Evolutionary conservation across 371 early-diverging fungal species (phyloP), one percentile per base, ranked within the genome.

Genomic region (Chytridium lagenaria): DNA sequence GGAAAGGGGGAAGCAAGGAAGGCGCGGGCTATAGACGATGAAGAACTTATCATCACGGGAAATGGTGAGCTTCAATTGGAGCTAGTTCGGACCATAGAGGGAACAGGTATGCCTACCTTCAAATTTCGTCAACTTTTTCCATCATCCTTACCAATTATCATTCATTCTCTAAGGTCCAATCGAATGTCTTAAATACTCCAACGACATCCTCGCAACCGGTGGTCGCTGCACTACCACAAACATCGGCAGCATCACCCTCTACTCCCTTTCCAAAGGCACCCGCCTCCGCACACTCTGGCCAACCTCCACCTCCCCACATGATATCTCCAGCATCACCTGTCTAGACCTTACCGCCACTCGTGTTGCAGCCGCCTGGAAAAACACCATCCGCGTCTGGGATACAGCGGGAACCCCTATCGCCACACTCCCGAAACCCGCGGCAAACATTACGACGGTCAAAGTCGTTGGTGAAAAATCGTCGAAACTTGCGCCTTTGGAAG

Each of bases 401-500:
- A 19, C 1, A 3, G 31, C 71, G 1, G 71, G 65, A 3, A 28
- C 64, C 1, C 52, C 63, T 0, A 23, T 71, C 1, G 71, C 65
- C 15, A 19, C 71, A 15, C 23, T 64, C 19, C 26, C 65, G 15
- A 23, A 34, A 10, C n/a, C 15, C 49, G 19, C 10, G 28, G 69
- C 55, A 2, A 39, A 37, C 34, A 38, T 73, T 12, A 59, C 39
- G 44, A 15, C 67, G 0, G 22, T 73, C 16, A n/a, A 16, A 33
- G n/a, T 40, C 39, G 39, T 49, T 50, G 26, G 2, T 64, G 61
- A 61, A 61, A 30, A 10, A 28, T 73, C 22, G 31, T 73, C 36
- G 74, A 68, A 30, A 39, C 69, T 10, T 73, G 74, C 40, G 68
- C 69, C 3, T 40, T 68, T 15, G 74, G 74, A 34, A 52, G 59